Base-by-base conservation (phyloP, 73 alveolate genomes). In the Paramecium biaurelia region DNA sequence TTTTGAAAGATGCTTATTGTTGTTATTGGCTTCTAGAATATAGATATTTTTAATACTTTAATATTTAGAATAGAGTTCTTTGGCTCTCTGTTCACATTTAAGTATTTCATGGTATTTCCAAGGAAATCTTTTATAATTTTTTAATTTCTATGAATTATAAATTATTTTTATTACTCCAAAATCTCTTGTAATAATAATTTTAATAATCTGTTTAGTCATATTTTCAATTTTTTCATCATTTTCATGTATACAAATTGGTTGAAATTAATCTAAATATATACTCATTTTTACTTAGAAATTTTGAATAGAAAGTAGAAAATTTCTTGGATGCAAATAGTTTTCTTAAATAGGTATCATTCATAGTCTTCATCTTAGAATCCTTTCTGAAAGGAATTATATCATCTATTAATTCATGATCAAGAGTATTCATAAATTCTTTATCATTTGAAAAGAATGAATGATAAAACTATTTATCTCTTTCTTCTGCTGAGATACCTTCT, bases 141-240 rank as follows among this genome's bases (percentile, higher is more conserved):
- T 79, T 7, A 79, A 42, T 47, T 43, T 79, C 76, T 79, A 79
- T 23, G 21, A 42, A 24, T 4, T 20, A 42, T 42, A 43, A 43
- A n/a, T n/a, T 5, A 11, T 8, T 2, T 20, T 7, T 79, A 20
- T 35, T 79, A 79, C 90, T 43, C 57, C 90, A 42, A 41, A 79
- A 42, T 79, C 90, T 79, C 90, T 38, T 41, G 74, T 79, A 79
- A 30, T 24, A 18, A 79, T 79, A 4, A 79, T 79, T 41, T 79
- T 79, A n/a, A 79, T 79, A 58, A 79, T 79, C 49, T 79, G 26
- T 24, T 79, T 79, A n/a, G 90, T 79, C 90, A 79, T 79, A 23
- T 79, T 79, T 5, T 79, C 76, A 2, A 79, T 79, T 47, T 79
- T 79, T 41, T 79, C 90, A 23, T 79, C 30, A 15, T 79, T 79